phyloP scores from a whole-genome alignment of 495 filamentous ascomycete species.

The Xylaria scruposa region DNA sequence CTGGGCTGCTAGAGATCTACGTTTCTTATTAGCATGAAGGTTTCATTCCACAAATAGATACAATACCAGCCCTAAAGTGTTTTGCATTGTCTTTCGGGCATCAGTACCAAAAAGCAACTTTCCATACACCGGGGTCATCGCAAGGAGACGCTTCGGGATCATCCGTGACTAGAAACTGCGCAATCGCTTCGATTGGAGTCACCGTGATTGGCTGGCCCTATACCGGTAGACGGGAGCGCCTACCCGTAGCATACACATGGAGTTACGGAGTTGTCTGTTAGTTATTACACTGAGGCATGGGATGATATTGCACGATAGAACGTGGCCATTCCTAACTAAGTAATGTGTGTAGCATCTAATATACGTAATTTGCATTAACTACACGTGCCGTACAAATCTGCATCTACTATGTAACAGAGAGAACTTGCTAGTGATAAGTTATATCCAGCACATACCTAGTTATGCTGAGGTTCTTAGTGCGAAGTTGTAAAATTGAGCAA shows the following conservation, averaged over 20 bases:
- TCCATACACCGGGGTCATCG: slow-evolving; percentile 8
- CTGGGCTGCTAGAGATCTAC: not conserved
- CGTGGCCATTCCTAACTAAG: not conserved
- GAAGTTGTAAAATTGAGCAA: slow-evolving; percentile 1
- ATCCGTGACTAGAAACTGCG: not conserved
- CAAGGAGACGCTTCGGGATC: not conserved
- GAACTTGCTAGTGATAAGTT: slow-evolving; percentile 5
- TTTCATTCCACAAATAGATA: slow-evolving; percentile 27
- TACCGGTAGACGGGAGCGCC: slow-evolving; percentile 2
- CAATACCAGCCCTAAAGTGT: slow-evolving; percentile 5
- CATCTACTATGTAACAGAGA: not conserved
- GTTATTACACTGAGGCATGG: not conserved
- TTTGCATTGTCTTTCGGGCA: not conserved
- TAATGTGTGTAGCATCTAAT: not conserved
- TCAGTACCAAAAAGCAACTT: not conserved
- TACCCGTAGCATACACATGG: not conserved
- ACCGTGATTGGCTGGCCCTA: slow-evolving; percentile 19
- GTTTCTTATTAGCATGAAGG: slow-evolving; percentile 26
- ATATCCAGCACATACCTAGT: not conserved
- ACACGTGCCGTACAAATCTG: not conserved
- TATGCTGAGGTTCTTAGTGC: not conserved
- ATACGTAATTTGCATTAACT: not conserved
- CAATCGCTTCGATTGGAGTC: not conserved
- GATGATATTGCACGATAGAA: not conserved
- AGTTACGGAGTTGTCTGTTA: not conserved